Base-by-base conservation (phyloP, 2,329 filamentous ascomycete species). In the Rhinocladiella mackenziei region DNA sequence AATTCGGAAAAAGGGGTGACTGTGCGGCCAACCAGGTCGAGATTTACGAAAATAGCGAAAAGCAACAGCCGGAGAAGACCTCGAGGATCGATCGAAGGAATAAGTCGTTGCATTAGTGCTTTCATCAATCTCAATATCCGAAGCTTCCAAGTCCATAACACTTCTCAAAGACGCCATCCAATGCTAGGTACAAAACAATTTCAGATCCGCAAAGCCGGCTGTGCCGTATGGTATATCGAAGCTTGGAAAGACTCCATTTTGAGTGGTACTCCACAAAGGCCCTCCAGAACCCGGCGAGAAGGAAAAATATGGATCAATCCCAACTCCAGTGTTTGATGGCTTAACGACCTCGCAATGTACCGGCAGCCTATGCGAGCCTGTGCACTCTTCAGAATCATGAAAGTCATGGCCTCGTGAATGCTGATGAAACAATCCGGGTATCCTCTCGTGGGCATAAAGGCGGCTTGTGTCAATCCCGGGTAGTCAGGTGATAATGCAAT, bases 161-260 rank as follows among this genome's bases (percentile, higher is more conserved):
- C 17, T 42, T 14, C 31, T 41, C 29, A 15, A 36, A 32, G 15
- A 43, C 49, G 35, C 44, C 50, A 34, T 43, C 43, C 43, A 46
- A 53, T 47, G 48, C 51, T 51, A 43, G 41, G 39, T 43, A 47
- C 47, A 44, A 34, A 42, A 41, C 30, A 45, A 34, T 33, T 44
- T 41, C 45, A 37, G 23, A 36, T 25, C 33, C 32, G 50, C 45
- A 63, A 63, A 61, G 60, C 64, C 63, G 51, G 46, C 53, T 56
- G 44, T 35, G 41, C 40, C 45, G 50, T 48, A 53, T 48, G 38
- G 56, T 58, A 50, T 57, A 57, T 57, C 54, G n/a, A 46, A 60
- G 26, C 17, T 39, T 28, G 39, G 19, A 33, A 37, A 11, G 38
- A 29, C 29, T 25, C 36, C 18, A 28, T 45, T 39, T 48, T 35